Base-by-base conservation (phyloP, 176 grass and related monocot genomes). In the Neostapfia colusana region DNA sequence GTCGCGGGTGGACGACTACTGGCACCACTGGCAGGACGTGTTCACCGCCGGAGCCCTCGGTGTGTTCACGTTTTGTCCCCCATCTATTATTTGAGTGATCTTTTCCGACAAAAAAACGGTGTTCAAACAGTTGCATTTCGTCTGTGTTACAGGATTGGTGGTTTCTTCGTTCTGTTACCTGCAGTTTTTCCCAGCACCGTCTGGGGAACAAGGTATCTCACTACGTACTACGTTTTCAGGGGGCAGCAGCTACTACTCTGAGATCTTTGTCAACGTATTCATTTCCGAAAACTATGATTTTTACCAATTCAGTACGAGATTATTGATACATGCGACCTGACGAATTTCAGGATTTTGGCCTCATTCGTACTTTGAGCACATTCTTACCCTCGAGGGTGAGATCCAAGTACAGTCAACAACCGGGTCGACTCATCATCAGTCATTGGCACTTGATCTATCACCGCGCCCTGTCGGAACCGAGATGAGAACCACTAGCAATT, bases 1-100 rank as follows among this genome's bases (percentile, higher is more conserved):
- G 9, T 88, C 86, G 7, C 26, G 81, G 56, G 81, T 88, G 2
- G 81, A 79, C 2, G 81, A 84, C 76, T 84, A 88, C 81, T 88
- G 86, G 81, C 86, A 88, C 76, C 86, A 88, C 9, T 88, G 86
- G 86, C 86, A 88, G 56, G 86, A 88, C 2, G 81, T 88, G 44
- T 79, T 88, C 53, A 56, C n/a, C n/a, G 20, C 53, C 10, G 53
- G 53, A 10, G 53, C 53, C 7, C 7, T 56, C 1, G 53, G 53
- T 56, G n/a, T 24, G 53, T 56, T 56, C 53, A n/a, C 53, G 8
- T 56, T 55, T 24, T 9, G 53, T 24, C n/a, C 10, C n/a, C 6
- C 6, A 23, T 56, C 6, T 8, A 7, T 56, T 31, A 3, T 56
- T 55, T 55, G 20, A 16, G 7, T 55, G 20, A 55, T 23, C 20